These are phyloP conservation scores for Oldenlandia corymbosa DNA, from an alignment of 257 asterid genomes.

Conservation along the genomic window DNA sequence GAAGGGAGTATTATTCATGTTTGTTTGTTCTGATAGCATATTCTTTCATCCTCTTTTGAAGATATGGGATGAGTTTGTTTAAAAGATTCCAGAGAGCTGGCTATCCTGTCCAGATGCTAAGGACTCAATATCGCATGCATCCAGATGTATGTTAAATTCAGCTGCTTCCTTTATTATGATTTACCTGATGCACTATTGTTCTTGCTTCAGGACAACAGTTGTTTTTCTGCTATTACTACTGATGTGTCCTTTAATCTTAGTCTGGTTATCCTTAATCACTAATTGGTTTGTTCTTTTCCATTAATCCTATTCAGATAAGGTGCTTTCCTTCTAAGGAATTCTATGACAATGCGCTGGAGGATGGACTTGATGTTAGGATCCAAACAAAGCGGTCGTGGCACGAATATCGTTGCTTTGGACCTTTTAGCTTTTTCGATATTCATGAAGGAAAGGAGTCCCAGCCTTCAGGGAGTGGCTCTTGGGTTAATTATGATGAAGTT, in stretches of 20 bases:
- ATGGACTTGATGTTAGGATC: conserved; percentile 66
- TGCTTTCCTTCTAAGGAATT: conserved; percentile 95
- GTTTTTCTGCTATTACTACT: not conserved
- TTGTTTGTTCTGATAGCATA: conserved; percentile 14
- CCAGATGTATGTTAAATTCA: conserved; percentile 60
- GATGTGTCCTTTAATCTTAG: not conserved
- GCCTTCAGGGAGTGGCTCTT: conserved; percentile 76
- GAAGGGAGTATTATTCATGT: too few species aligned
- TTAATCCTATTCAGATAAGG: conserved; percentile 59
- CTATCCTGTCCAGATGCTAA: conserved; percentile 95
- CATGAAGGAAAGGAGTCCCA: conserved; percentile 77
- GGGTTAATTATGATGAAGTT: conserved; percentile 81
- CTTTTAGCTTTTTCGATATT: conserved; percentile 88
- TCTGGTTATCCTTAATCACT: not conserved
- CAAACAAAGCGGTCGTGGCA: conserved; percentile 86
- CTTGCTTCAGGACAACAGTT: not conserved
- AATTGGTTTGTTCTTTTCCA: conserved; percentile 13
- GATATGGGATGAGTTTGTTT: conserved; percentile 86
- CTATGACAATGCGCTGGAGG: conserved; percentile 69
- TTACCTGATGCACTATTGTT: not conserved
- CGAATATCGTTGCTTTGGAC: conserved; percentile 76
- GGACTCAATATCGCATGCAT: conserved; percentile 98
- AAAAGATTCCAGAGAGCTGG: conserved; percentile 90
- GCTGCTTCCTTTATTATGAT: not conserved
- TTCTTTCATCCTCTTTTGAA: conserved; percentile 13